These are phyloP conservation scores for Kodamaea hsintzibuensis DNA, from an alignment of 805 yeast species.

Conservation along the genomic window DNA sequence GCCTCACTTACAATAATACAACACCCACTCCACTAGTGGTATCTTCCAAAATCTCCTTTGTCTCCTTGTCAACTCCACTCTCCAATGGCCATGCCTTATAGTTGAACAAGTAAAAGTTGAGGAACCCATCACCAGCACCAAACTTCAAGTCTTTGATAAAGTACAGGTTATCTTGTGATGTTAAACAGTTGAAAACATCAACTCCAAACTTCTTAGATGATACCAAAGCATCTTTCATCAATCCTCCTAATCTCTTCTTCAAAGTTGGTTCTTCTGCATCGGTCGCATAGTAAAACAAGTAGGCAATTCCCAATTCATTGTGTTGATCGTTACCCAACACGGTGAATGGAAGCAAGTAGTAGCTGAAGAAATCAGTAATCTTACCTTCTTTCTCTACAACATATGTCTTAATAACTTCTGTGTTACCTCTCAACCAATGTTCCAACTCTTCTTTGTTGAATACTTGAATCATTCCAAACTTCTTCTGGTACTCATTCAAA, in stretches of 20 bases:
- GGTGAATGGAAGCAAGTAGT: slow-evolving; percentile 84
- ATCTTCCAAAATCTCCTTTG: slow-evolving; percentile 52
- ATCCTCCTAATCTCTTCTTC: slow-evolving; percentile 56
- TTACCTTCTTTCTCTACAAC: slow-evolving; percentile 72
- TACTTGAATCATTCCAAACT: slow-evolving; percentile 72
- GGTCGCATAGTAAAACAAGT: slow-evolving; percentile 86
- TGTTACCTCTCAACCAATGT: slow-evolving; percentile 78
- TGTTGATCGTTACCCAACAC: slow-evolving; percentile 68
- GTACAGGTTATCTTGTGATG: slow-evolving; percentile 85
- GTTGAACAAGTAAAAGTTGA: slow-evolving; percentile 90
- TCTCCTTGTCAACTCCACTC: slow-evolving; percentile 71
- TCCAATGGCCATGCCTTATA: slow-evolving; percentile 76
- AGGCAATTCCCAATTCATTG: slow-evolving; percentile 78
- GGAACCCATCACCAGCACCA: slow-evolving; percentile 90
- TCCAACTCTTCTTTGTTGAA: slow-evolving; percentile 67
- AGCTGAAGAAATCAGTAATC: slow-evolving; percentile 87
- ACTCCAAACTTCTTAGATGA: slow-evolving; percentile 65
- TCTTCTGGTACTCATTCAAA: slow-evolving; percentile 59
- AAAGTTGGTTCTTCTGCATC: slow-evolving; percentile 51
- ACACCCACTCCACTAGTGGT: slow-evolving; percentile 84
- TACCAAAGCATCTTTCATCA: slow-evolving; percentile 75
- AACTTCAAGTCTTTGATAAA: slow-evolving; percentile 83
- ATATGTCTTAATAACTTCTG: slow-evolving; percentile 69
- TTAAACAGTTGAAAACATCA: slow-evolving; percentile 92
- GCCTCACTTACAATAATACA: slow-evolving; percentile 74